Evolutionary conservation across 345 rosid genomes (phyloP), one percentile per base, ranked within the genome.

Genomic region (Erysimum cheiranthoides): DNA sequence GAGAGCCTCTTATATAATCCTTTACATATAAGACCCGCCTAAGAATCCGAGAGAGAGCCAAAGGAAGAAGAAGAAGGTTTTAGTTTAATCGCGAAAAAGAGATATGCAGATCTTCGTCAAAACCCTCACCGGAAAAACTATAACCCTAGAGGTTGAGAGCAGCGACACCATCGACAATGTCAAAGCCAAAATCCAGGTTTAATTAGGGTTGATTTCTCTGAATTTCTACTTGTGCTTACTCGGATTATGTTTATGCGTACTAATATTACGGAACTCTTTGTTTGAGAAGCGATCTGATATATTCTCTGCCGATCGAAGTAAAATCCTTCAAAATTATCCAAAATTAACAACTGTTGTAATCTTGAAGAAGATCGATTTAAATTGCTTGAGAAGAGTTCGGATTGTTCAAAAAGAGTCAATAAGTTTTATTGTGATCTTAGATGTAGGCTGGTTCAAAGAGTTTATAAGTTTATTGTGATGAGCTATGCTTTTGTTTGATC

Each of bases 91-190:
- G 11, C 53, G 30, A 10, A 58, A n/a, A 21, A 58, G 31, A 21
- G 45, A 28, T 28, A 80, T 86, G 89, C 89, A 86, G 87, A 86
- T 86, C 84, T 86, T 84, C 61, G 89, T 86, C 57, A 86, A 86
- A 78, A 86, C 89, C 62, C 80, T 84, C 14, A 84, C 89, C 9
- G 89, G 89, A 0, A 86, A 86, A 78, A 86, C 87, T 9, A 84
- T 86, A 36, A 86, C 87, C 64, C 84, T 84, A 81, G 89, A 83
- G 78, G 89, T 85, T 3, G 89, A 85, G 82, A 81, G 85, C 66
- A 83, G 85, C 52, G 89, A 85, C 71, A 83, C 86, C 40, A 62
- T 83, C 74, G 89, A 86, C 64, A 86, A 86, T 75, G 85, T 86
- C 77, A 83, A 86, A 77, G 78, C 84, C 61, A 83, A 83, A 80